A percentile compares a stretch with the other conserved stretches of the same genome.
phyloP scores from a whole-genome alignment of 305 asterid species.

The Nicotiana rustica region DNA sequence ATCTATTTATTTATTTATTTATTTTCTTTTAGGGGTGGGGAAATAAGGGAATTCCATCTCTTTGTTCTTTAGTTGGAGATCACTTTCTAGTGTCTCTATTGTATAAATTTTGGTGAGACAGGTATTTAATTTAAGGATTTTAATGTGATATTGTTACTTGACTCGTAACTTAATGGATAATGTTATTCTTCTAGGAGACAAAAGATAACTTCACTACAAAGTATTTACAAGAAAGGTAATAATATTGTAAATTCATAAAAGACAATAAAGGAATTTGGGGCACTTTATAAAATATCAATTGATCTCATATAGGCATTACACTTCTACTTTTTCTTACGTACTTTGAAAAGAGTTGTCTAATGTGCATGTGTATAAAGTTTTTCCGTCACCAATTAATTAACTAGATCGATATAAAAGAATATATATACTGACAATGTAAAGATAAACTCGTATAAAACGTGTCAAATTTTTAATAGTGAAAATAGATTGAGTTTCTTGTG shows the following conservation, averaged over 20 bases:
- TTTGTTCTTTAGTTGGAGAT: background rate
- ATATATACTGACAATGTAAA: no score
- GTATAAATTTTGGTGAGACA: constrained; percentile 8
- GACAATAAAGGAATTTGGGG: background rate
- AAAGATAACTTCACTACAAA: background rate
- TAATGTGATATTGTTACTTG: background rate
- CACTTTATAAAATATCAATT: background rate
- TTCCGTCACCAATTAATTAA: background rate
- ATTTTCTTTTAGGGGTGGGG: background rate
- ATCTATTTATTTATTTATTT: background rate
- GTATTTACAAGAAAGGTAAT: background rate
- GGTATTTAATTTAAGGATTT: constrained; percentile 6
- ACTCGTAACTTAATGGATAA: background rate
- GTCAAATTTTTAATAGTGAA: background rate
- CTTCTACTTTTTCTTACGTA: background rate
- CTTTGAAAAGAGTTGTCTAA: background rate
- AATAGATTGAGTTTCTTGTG: background rate
- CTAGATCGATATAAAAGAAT: background rate
- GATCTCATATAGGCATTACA: background rate
- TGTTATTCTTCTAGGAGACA: background rate
- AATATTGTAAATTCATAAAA: background rate
- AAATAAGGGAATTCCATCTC: background rate
- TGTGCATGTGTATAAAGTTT: background rate
- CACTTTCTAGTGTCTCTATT: background rate
- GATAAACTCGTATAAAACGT: background rate